Evolutionary conservation across 768 basidiomycete species (phyloP), one percentile per base, ranked within the genome.

Genomic region (Amanita polypyramis): DNA sequence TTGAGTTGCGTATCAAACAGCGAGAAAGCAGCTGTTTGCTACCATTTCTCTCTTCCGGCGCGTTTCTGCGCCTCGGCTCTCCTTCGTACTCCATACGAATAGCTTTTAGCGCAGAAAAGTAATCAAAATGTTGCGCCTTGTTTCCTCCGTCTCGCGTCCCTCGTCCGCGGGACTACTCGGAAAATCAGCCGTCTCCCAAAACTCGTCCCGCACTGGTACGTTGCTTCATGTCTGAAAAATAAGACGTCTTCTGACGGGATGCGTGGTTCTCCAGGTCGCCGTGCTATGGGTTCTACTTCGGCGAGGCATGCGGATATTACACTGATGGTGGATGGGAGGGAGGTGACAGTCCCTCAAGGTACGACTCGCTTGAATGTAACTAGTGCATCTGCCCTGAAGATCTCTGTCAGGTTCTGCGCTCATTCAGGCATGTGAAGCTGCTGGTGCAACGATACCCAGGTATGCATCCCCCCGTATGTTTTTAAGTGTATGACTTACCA

Each of bases 281-380:
- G 82, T 51, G 69, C 73, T 29, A 74, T 89, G 60, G 68, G 82
- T 9, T 82, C 87, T 33, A 76, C 82, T 1, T 74, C 84, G 14
- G 63, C 73, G 50, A 72, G 77, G 49, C 75, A 73, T 57, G 85
- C 84, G 38, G 86, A 91, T 55, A 84, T 97, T 56, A 95, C 92
- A 27, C 69, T 98, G 25, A 95, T 93, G 1, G 84, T 98, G 35
- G 94, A 99, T 65, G 95, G 95, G 54, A 96, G 94, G 67, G 86
- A 93, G 69, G 93, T 99, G 17, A 93, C 91, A 2, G 93, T 99
- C 32, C 92, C 92, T 21, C 92, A 95, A 72, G 95, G 94, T 88
- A 50, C 48, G n/a, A 29, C 36, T 39, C 39, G 39, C 41, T 44
- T 5, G 15, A n/a, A 41, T 9, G 21, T 21, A 23, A 20, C 42